These are phyloP conservation scores for Zoysia matrella DNA, from an alignment of 202 grass and related monocot genomes.

Conservation along the genomic window DNA sequence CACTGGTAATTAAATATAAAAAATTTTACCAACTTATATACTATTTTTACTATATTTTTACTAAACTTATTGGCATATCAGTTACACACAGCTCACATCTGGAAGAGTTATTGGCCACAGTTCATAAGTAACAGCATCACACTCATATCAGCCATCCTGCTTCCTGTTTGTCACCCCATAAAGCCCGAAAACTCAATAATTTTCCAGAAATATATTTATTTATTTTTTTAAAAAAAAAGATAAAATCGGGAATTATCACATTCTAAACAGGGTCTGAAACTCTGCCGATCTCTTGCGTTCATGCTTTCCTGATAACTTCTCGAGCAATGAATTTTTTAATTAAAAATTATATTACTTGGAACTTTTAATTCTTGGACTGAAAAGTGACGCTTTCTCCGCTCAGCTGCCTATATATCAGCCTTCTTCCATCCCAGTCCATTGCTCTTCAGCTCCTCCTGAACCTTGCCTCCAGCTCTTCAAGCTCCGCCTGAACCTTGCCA, in stretches of 20 bases:
- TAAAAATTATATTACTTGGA: not conserved
- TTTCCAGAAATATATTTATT: no score
- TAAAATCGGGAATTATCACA: no score
- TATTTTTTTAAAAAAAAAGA: no score
- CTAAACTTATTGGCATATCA: no score
- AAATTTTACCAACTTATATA: no score
- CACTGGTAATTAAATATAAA: no score
- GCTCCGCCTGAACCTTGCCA: not conserved
- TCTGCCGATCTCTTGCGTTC: conserved; percentile 6
- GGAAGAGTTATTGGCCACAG: no score
- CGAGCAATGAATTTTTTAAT: not conserved
- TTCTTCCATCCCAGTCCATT: conserved; percentile 29
- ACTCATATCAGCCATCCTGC: no score
- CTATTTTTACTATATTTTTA: no score
- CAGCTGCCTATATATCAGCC: conserved; percentile 45
- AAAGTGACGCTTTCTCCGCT: not conserved
- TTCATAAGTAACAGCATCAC: no score
- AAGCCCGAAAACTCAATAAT: no score
- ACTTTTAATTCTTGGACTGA: conserved; percentile 6
- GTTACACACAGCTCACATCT: not conserved
- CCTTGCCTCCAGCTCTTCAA: not conserved
- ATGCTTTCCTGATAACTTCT: conserved; percentile 19
- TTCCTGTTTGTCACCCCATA: no score
- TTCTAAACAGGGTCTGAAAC: not conserved
- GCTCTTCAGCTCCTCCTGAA: not conserved